Base-by-base conservation (phyloP, 2,329 filamentous ascomycete genomes). In the Zarea fungicola region DNA sequence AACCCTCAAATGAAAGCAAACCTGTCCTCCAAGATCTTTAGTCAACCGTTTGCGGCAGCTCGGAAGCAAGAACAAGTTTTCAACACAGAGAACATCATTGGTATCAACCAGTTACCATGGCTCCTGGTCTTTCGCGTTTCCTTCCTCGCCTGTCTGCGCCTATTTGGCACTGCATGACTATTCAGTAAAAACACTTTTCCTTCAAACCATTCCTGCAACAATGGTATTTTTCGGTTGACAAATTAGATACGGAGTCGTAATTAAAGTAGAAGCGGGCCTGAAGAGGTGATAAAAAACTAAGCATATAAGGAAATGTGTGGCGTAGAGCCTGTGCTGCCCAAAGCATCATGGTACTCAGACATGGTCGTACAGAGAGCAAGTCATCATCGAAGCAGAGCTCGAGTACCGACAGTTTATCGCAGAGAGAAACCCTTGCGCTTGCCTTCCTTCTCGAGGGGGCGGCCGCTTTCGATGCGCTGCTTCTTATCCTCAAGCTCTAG, bases 401-500 rank as follows among this genome's bases (percentile, higher is more conserved):
- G 54, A 56, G 51, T 58, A 53, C 55, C 46, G 18, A 52, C 43
- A 53, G 58, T 58, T 83, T 92, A 95, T 73, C 93, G 90, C 68
- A 99, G 87, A 58, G 93, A 99, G 81, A 99, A 99, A 53, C 92
- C 92, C 88, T 97, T 97, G 75, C 90, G 88, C 86, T 96, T 96
- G 74, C 85, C 85, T 78, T 97, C 92, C 77, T 97, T 91, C 76
- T 97, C 93, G 74, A 97, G 75, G 56, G 93, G 93, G 68, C 93
- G 82, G 65, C 93, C 93, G 67, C 87, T 96, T 73, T 99, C 93
- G 75, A 99, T 78, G 63, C 93, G 85, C 58, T 81, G 72, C 79
- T 99, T 99, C 88, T 97, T 99, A 76, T 99, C 93, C 70, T 99
- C 93, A 65, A 99, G 82, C 71, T 99, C 93, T 69, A 82, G 72